Base-by-base conservation (phyloP, 2,329 filamentous ascomycete species). In the Scorias spongiosa region DNA sequence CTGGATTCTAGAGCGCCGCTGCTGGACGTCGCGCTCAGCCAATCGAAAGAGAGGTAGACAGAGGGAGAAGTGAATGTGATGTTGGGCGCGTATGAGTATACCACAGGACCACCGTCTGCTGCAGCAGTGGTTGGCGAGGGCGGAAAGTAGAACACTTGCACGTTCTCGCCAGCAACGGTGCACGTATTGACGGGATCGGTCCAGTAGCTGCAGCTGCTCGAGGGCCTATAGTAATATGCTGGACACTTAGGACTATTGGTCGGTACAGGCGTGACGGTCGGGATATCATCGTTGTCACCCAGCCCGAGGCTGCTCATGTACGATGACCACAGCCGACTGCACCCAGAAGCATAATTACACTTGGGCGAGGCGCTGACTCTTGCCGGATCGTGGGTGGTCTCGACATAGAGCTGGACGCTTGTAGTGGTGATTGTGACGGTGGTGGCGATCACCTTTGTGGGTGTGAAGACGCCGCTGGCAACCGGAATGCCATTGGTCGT, bases 51-150 rank as follows among this genome's bases (percentile, higher is more conserved):
- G 11, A 53, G 40, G 29, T 53, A 53, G 10, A 53, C 40, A 8
- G 49, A 49, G 10, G 51, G 51, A 39, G 49, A 51, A 10, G 51
- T 53, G 40, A 53, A 51, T 1, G 51, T 53, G 20, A 46, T 44
- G 11, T 46, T 48, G 4, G 42, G 47, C 10, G 46, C 44, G 29
- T 44, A 49, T 29, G 34, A 34, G 15, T 48, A 45, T 2, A 50
- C 44, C 20, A 48, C 43, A 2, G 28, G 17, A 44, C 44, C 12
- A 39, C 17, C 14, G 47, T 44, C 20, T 40, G 46, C 12, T 28
- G 37, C 10, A 40, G 36, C 29, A 29, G 44, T 48, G 8, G 41
- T 38, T 5, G 46, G 47, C 17, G 36, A 28, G 10, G 46, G 39
- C 5, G 51, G 51, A 26, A 51, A 53, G 46, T 50, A 53, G 42